A percentile compares a stretch with the other conserved stretches of the same genome.
Evolutionary conservation across 495 filamentous ascomycete genomes (phyloP).

Genomic region (Aspergillus mulundensis): DNA sequence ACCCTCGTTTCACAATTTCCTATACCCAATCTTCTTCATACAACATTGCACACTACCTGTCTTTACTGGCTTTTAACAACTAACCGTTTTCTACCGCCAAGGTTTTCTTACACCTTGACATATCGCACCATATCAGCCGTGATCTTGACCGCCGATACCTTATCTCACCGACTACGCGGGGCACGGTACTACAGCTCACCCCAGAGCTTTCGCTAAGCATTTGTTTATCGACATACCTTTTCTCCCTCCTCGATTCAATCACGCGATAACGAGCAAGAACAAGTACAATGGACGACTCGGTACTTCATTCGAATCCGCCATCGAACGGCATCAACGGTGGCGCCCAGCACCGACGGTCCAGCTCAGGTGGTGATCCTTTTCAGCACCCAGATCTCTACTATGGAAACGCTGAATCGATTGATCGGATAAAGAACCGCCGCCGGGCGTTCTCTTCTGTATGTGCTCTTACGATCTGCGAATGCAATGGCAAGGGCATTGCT

Average conservation of each 20-base stretch:
- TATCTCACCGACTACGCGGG: neutral
- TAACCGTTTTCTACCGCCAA: neutral
- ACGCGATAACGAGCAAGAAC: neutral
- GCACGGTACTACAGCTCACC: neutral
- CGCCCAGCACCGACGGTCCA: constrained; percentile 23
- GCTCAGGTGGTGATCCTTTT: constrained; percentile 40
- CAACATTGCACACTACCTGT: neutral
- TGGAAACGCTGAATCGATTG: constrained; percentile 36
- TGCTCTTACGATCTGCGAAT: neutral
- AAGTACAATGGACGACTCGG: constrained; percentile 10
- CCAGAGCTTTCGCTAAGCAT: neutral
- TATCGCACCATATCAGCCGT: neutral
- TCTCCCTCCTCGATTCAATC: neutral
- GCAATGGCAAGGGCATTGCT: neutral
- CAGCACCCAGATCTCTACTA: constrained; percentile 50
- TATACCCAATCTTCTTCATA: neutral
- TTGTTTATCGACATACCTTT: neutral
- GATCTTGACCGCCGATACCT: neutral
- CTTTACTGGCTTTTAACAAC: neutral
- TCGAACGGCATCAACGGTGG: neutral
- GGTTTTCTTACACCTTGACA: neutral
- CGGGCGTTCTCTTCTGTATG: constrained; percentile 49
- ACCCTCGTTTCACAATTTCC: neutral
- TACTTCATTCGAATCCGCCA: constrained; percentile 29
- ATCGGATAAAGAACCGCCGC: constrained; percentile 34